These are phyloP conservation scores for Apiotrichum veenhuisii DNA, from an alignment of 1,284 basidiomycete genomes.

Conservation along the genomic window DNA sequence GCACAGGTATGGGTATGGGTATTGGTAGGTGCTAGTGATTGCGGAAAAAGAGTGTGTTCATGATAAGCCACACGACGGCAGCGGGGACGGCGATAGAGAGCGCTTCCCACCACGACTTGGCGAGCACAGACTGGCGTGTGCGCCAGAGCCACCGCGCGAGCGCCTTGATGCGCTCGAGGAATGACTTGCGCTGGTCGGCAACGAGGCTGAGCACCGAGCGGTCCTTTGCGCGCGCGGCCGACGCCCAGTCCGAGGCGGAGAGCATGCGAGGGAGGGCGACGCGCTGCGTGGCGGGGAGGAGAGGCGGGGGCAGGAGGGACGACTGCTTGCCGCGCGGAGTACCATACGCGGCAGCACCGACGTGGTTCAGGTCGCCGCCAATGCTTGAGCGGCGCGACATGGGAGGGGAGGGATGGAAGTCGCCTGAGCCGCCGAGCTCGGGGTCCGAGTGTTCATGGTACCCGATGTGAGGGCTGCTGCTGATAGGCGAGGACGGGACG, in stretches of 20 bases:
- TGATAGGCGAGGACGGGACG: conserved; percentile 14
- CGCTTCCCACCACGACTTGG: conserved; percentile 35
- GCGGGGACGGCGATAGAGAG: conserved; percentile 39
- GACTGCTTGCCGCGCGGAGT: background rate
- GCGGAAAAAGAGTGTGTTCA: conserved; percentile 33
- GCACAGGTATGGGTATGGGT: too few relatives aligned
- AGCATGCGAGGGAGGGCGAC: conserved; percentile 33
- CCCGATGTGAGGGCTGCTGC: conserved; percentile 13
- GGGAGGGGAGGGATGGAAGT: conserved; percentile 19
- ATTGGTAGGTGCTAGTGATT: background rate
- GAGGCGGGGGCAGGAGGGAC: background rate
- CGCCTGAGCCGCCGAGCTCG: background rate
- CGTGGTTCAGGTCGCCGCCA: conserved; percentile 13
- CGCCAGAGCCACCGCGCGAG: conserved; percentile 35
- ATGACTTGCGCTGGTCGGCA: conserved; percentile 16
- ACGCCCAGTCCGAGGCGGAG: conserved; percentile 37
- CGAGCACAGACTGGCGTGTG: conserved; percentile 39
- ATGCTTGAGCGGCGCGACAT: conserved; percentile 37
- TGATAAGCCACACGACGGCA: conserved; percentile 39
- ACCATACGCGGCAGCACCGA: background rate
- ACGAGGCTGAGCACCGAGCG: conserved; percentile 34
- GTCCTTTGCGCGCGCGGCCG: conserved; percentile 42
- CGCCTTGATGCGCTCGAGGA: background rate
- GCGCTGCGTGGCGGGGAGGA: conserved; percentile 19
- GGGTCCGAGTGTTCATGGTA: conserved; percentile 3